These are phyloP conservation scores for Cicer judaicum DNA, from an alignment of 306 rosid species.

Conservation along the genomic window DNA sequence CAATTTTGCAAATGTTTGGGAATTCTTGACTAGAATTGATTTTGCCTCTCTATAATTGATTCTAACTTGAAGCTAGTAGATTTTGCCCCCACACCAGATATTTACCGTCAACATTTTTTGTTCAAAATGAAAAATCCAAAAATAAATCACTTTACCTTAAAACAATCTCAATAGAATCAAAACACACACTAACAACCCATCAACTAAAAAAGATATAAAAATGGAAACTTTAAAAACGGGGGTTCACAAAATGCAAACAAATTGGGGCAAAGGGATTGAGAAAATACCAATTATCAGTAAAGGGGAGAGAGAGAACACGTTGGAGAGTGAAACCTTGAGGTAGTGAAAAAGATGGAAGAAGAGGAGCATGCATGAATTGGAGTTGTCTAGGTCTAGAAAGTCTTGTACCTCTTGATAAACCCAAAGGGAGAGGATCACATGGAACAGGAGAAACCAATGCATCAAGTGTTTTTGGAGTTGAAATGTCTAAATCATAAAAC, in stretches of 20 bases:
- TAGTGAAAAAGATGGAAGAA: constrained; percentile 62
- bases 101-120: too few species aligned
- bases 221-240: constrained; percentile 6
- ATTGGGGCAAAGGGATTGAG: not conserved
- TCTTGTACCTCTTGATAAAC: constrained; percentile 68
- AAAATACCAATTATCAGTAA: constrained; percentile 61
- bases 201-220: constrained; percentile 19
- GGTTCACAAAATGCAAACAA: not conserved
- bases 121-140: too few species aligned
- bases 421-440: constrained; percentile 69
- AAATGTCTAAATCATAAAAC: constrained; percentile 81
- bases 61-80: too few species aligned
- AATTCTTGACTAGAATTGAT: too few species aligned
- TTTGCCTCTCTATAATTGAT: too few species aligned
- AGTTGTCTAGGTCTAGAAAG: constrained; percentile 80
- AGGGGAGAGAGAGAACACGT: constrained; percentile 72
- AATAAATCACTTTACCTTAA: too few species aligned
- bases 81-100: too few species aligned
- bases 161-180: too few species aligned
- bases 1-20: too few species aligned
- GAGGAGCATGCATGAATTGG: constrained; percentile 68
- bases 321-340: constrained; percentile 66
- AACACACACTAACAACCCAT: not conserved
- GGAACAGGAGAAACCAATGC: constrained; percentile 71
- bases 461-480: constrained; percentile 76